These are phyloP conservation scores for Aspergillus fischeri DNA, from an alignment of 2,329 filamentous ascomycete genomes.

Conservation along the genomic window DNA sequence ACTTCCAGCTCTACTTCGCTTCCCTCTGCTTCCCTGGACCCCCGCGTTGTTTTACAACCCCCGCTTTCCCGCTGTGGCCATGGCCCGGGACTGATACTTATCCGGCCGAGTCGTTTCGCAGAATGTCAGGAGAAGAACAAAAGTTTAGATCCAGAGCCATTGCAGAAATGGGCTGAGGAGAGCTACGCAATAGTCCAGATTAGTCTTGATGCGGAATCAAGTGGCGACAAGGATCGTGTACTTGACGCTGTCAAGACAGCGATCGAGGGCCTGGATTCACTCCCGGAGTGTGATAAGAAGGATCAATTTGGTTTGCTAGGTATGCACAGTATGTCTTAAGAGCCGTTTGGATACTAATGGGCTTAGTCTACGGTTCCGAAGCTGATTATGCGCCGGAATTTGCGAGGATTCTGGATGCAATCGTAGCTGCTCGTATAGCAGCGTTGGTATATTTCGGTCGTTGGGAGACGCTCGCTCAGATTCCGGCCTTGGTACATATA, in stretches of 20 bases:
- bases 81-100: slow-evolving; percentile 47
- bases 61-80: slow-evolving; percentile 48
- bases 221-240: slow-evolving; percentile 10
- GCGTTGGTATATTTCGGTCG: slow-evolving; percentile 17
- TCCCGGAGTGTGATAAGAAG: slow-evolving; percentile 22
- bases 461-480: slow-evolving; percentile 8
- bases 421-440: neutral
- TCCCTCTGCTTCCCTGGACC: slow-evolving; percentile 6
- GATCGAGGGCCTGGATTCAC: slow-evolving; percentile 12
- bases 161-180: slow-evolving; percentile 69
- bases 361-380: slow-evolving; percentile 23
- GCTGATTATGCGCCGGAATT: slow-evolving; percentile 18
- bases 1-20: neutral
- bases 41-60: slow-evolving; percentile 23
- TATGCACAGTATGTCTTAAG: neutral
- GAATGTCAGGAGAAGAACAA: slow-evolving; percentile 29
- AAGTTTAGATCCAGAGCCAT: slow-evolving; percentile 50
- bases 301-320: slow-evolving; percentile 20
- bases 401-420: slow-evolving; percentile 4
- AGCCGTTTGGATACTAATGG: neutral
- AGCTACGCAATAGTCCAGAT: slow-evolving; percentile 61
- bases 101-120: slow-evolving; percentile 34
- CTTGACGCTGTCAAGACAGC: slow-evolving; percentile 9
- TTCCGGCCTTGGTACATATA: slow-evolving; percentile 16
- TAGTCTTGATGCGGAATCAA: slow-evolving; percentile 10